Base-by-base conservation (phyloP, 1,139 yeast genomes). In the Hyphopichia wangnamkhiaoensis region DNA sequence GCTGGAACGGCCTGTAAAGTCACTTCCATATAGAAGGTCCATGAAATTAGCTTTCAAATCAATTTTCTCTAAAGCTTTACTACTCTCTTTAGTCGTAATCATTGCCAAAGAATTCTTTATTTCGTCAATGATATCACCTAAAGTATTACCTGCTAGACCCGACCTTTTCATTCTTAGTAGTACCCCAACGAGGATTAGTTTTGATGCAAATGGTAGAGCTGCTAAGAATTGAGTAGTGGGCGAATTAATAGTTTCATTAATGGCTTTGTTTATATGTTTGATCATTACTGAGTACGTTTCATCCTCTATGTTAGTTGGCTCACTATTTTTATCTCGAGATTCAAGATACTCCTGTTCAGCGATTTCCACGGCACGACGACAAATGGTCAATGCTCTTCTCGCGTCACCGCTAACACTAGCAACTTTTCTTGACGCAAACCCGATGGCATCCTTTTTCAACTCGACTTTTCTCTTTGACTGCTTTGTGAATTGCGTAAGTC, bases 351-450 rank as follows among this genome's bases (percentile, higher is more conserved):
- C 82, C 41, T 61, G 61, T 53, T 87, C 95, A 0, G 97, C 96
- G 29, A 91, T 71, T 56, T 90, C 97, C 6, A 91, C 87, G 0
- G 98, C 97, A 43, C 98, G 69, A 33, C 94, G 76, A 56, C 96
- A 87, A 13, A 93, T 87, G 43, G 87, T 87, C 40, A 94, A 68
- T 0, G 96, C 98, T 47, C 98, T 72, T 52, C 99, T 74, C 1
- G 98, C 98, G 68, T 93, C 99, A 41, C 99, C 98, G 59, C 94
- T 86, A 4, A 93, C 97, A 64, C 95, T 83, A 6, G 98, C 96
- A 32, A 93, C 95, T 60, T 90, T 90, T 60, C 97, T 77, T 1
- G 97, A 81, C 0, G 97, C 97, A 68, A 86, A 90, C 43, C 84
- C 93, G 44, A 91, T 79, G 0, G 98, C 97, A 56, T 87, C 96